A percentile compares a stretch with the other conserved stretches of the same genome.
phyloP scores from a whole-genome alignment of 2,329 filamentous ascomycete species.

The Periconia digitata region DNA sequence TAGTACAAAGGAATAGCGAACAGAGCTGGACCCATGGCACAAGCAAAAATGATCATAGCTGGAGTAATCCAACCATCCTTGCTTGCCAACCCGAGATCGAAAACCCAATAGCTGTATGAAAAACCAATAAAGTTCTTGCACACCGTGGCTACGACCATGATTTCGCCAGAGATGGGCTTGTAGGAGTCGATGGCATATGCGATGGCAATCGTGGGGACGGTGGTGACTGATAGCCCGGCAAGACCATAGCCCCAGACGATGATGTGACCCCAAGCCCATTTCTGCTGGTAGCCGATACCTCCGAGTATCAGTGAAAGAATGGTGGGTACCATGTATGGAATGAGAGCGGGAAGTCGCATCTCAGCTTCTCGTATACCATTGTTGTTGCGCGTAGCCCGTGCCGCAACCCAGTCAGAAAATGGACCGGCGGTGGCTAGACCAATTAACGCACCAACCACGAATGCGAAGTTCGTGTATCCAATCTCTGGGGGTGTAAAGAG shows the following conservation, averaged over 20 bases:
- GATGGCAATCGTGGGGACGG: constrained; percentile 47
- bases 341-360: constrained; percentile 53
- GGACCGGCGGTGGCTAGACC: constrained; percentile 59
- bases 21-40: constrained; percentile 42
- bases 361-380: constrained; percentile 59
- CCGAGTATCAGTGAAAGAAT: constrained; percentile 53
- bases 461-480: constrained; percentile 53
- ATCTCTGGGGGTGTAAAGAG: constrained; percentile 47
- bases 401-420: constrained; percentile 60
- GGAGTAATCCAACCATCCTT: constrained; percentile 44
- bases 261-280: constrained; percentile 54
- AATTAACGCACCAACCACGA: constrained; percentile 55
- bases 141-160: constrained; percentile 49
- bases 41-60: constrained; percentile 49
- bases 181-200: constrained; percentile 52
- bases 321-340: constrained; percentile 55
- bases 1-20: constrained; percentile 47
- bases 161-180: constrained; percentile 50
- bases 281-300: constrained; percentile 50
- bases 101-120: constrained; percentile 47
- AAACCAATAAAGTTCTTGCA: constrained; percentile 51
- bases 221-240: constrained; percentile 45
- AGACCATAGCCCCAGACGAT: constrained; percentile 53
- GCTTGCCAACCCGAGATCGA: constrained; percentile 38
- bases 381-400: constrained; percentile 55